phyloP scores from a whole-genome alignment of 768 basidiomycete genomes.

The Leccinum aurantiacum region DNA sequence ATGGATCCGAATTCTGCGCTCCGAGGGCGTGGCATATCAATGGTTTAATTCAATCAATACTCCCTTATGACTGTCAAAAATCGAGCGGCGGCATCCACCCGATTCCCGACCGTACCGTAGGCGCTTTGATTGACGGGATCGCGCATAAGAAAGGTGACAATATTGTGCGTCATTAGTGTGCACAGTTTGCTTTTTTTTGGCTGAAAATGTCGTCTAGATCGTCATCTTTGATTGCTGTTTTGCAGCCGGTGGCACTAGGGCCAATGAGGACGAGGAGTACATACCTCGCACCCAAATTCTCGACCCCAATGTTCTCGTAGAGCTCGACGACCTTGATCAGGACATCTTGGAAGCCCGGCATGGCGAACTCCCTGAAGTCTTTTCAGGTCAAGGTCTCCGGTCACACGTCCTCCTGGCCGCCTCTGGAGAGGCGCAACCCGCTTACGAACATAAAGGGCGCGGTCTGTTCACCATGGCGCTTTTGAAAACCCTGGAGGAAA shows the following conservation, averaged over 20 bases:
- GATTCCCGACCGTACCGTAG: slow-evolving; percentile 46
- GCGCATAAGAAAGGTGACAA: slow-evolving; percentile 43
- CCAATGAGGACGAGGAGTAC: background rate
- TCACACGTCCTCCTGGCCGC: slow-evolving; percentile 46
- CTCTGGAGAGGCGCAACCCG: slow-evolving; percentile 37
- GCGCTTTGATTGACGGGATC: slow-evolving; percentile 36
- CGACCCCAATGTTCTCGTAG: background rate
- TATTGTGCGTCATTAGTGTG: slow-evolving; percentile 33
- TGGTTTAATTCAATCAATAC: slow-evolving; percentile 25
- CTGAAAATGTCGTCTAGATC: slow-evolving; percentile 30
- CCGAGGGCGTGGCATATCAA: slow-evolving; percentile 28
- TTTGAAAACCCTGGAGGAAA: slow-evolving; percentile 9
- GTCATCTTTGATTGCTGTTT: slow-evolving; percentile 49
- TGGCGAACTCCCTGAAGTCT: slow-evolving; percentile 16
- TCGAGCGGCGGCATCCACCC: slow-evolving; percentile 21
- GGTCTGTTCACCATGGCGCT: slow-evolving; percentile 31
- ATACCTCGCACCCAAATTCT: slow-evolving; percentile 9
- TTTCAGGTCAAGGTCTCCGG: slow-evolving; percentile 27
- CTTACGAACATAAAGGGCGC: slow-evolving; percentile 23
- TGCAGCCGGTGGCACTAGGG: slow-evolving; percentile 39
- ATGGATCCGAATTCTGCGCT: slow-evolving; percentile 36
- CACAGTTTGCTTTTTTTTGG: background rate
- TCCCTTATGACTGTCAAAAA: slow-evolving; percentile 36
- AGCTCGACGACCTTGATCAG: slow-evolving; percentile 24
- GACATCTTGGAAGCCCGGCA: slow-evolving; percentile 23